Conservation (phyloP, 2,329 filamentous ascomycete genomes). For the Xylariaceae sp. region DNA sequence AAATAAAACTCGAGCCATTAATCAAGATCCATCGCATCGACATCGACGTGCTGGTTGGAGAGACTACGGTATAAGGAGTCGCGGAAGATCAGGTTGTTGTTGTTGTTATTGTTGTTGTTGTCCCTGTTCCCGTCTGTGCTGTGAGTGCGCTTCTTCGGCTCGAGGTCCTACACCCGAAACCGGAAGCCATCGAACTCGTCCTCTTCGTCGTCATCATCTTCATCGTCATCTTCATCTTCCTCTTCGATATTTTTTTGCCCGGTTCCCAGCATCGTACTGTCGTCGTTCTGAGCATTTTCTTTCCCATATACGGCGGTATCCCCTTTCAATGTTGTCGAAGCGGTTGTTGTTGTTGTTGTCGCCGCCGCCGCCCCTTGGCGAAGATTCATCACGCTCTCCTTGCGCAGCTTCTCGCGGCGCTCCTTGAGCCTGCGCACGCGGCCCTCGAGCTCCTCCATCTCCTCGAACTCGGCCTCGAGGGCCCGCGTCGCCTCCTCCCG, state of each 20-base stretch:
- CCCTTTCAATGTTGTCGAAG: too few relatives aligned
- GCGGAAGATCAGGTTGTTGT: background rate
- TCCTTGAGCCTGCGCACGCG: conserved; percentile 64
- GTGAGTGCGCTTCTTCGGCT: background rate
- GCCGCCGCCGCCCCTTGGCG: conserved; percentile 21
- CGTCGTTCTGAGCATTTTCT: conserved; percentile 16
- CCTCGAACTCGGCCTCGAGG: conserved; percentile 72
- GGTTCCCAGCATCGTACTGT: conserved; percentile 36
- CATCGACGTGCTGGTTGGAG: too few relatives aligned
- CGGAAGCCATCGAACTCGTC: conserved; percentile 58
- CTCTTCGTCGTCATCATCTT: conserved; percentile 44
- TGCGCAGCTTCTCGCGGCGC: conserved; percentile 61
- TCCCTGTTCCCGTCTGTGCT: too few relatives aligned
- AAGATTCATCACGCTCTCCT: conserved; percentile 25
- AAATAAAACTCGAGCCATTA: too few relatives aligned
- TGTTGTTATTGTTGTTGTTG: too few relatives aligned
- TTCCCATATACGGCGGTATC: conserved; percentile 23
- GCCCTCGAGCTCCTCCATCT: conserved; percentile 74
- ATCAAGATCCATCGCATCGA: too few relatives aligned
- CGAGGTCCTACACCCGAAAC: conserved; percentile 33
- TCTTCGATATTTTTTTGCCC: background rate
- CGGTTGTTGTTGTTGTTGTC: too few relatives aligned
- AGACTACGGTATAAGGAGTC: too few relatives aligned
- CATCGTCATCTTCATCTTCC: conserved; percentile 35
- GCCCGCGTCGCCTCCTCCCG: conserved; percentile 69